These are phyloP conservation scores for Aspergillus ellipticus DNA, from an alignment of 495 filamentous ascomycete species.

Conservation along the genomic window DNA sequence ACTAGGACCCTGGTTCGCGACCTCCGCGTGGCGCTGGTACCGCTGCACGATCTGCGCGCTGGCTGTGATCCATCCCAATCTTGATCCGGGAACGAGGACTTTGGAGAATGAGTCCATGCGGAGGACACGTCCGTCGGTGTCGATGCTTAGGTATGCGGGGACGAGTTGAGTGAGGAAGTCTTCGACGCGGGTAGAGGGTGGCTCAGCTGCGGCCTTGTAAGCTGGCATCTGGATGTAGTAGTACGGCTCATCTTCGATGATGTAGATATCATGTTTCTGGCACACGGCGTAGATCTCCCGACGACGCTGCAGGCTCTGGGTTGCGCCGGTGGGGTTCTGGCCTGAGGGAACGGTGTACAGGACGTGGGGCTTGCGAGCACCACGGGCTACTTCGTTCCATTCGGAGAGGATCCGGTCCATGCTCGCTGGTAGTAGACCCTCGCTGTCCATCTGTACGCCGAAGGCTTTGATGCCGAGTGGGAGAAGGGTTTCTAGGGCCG, in stretches of 20 bases:
- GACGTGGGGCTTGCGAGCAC: constrained; percentile 41
- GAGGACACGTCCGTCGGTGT: constrained; percentile 62
- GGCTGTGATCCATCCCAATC: constrained; percentile 63
- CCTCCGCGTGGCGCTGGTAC: constrained; percentile 73
- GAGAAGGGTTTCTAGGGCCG: constrained; percentile 72
- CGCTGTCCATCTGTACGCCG: constrained; percentile 68
- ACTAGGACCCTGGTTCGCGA: constrained; percentile 74
- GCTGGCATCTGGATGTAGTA: constrained; percentile 58
- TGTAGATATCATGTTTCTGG: constrained; percentile 66
- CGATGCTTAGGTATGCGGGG: constrained; percentile 59
- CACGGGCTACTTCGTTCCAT: constrained; percentile 58
- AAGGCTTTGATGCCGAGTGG: constrained; percentile 72
- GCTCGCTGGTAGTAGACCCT: constrained; percentile 66
- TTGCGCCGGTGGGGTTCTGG: constrained; percentile 78
- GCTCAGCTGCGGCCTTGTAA: constrained; percentile 55
- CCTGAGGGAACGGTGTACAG: constrained; percentile 62
- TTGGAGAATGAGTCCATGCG: constrained; percentile 70
- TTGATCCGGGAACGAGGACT: constrained; percentile 57
- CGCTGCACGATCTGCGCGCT: constrained; percentile 79
- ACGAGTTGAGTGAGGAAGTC: constrained; percentile 59
- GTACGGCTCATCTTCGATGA: constrained; percentile 82
- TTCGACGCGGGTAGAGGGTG: constrained; percentile 51
- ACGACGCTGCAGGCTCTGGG: constrained; percentile 54
- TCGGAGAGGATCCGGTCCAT: constrained; percentile 62
- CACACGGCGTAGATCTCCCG: constrained; percentile 61